Evolutionary conservation across 2,329 filamentous ascomycete species (phyloP).

Genomic region (Grosmannia serpens): DNA sequence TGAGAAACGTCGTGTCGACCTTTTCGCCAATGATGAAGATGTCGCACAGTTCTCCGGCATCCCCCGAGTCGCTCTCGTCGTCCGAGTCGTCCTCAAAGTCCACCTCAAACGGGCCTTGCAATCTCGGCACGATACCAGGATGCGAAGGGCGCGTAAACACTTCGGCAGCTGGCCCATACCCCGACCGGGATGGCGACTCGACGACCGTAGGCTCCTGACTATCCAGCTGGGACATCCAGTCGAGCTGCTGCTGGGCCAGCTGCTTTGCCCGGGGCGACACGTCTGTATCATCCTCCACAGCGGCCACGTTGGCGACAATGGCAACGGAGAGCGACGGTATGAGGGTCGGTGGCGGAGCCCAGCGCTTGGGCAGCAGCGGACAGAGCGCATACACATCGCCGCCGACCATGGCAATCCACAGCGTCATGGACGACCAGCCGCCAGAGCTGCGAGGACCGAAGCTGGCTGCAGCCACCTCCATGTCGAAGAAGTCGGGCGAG

Average conservation of each 20-base stretch:
- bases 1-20: slow-evolving; percentile 46
- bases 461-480: slow-evolving; percentile 83
- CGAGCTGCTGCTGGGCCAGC: slow-evolving; percentile 51
- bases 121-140: slow-evolving; percentile 45
- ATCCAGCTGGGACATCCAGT: slow-evolving; percentile 57
- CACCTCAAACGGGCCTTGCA: slow-evolving; percentile 52
- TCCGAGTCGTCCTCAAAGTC: slow-evolving; percentile 38
- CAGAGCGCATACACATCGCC: slow-evolving; percentile 91
- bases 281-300: slow-evolving; percentile 46
- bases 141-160: slow-evolving; percentile 45
- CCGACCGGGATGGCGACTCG: slow-evolving; percentile 20
- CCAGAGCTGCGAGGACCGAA: slow-evolving; percentile 59
- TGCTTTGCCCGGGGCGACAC: slow-evolving; percentile 41
- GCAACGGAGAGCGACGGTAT: slow-evolving; percentile 75
- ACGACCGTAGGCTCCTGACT: slow-evolving; percentile 47
- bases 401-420: slow-evolving; percentile 92
- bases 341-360: slow-evolving; percentile 65
- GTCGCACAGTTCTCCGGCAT: slow-evolving; percentile 45
- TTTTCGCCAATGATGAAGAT: slow-evolving; percentile 53
- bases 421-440: slow-evolving; percentile 90
- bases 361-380: slow-evolving; percentile 76
- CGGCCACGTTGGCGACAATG: slow-evolving; percentile 62
- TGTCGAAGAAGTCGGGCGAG: slow-evolving; percentile 80
- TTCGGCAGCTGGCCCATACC: slow-evolving; percentile 37
- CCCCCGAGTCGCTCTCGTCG: slow-evolving; percentile 41